Evolutionary conservation across 306 rosid genomes (phyloP).

Genomic region (Lotus japonicus): DNA sequence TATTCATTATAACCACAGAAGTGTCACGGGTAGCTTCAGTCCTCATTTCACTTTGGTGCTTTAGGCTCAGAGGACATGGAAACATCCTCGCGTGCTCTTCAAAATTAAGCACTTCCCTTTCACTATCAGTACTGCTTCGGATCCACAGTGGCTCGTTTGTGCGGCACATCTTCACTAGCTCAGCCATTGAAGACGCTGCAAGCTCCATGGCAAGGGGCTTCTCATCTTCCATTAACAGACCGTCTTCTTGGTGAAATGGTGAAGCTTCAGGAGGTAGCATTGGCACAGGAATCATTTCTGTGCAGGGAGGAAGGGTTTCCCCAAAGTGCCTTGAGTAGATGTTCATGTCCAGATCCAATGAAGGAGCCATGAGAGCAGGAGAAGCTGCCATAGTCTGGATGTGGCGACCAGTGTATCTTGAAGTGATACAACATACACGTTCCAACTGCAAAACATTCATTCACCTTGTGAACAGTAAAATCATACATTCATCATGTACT

Average conservation of each 20-base stretch:
- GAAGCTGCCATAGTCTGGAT: conserved; percentile 45
- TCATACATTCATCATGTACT: background rate
- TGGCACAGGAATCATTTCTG: conserved; percentile 57
- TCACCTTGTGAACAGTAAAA: background rate
- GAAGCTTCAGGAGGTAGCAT: conserved; percentile 53
- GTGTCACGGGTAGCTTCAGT: conserved; percentile 70
- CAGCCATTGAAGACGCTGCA: conserved; percentile 53
- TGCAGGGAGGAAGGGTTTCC: conserved; percentile 43
- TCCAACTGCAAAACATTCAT: conserved; percentile 45
- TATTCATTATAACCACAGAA: conserved; percentile 86
- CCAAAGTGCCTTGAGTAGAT: conserved; percentile 67
- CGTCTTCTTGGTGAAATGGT: conserved; percentile 37
- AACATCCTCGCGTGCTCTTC: conserved; percentile 69
- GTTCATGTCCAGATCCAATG: conserved; percentile 80
- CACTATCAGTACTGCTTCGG: conserved; percentile 32
- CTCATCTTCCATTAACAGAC: conserved; percentile 60
- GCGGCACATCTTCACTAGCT: conserved; percentile 70
- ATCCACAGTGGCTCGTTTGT: conserved; percentile 68
- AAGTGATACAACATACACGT: conserved; percentile 61
- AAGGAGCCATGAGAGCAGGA: conserved; percentile 40
- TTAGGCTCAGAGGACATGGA: conserved; percentile 52
- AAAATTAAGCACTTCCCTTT: conserved; percentile 60
- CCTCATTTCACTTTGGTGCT: conserved; percentile 48
- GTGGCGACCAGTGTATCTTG: conserved; percentile 56
- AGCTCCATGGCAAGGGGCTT: conserved; percentile 70